Conservation (phyloP, 2,329 filamentous ascomycete species). For the Botrytis cinerea region DNA sequence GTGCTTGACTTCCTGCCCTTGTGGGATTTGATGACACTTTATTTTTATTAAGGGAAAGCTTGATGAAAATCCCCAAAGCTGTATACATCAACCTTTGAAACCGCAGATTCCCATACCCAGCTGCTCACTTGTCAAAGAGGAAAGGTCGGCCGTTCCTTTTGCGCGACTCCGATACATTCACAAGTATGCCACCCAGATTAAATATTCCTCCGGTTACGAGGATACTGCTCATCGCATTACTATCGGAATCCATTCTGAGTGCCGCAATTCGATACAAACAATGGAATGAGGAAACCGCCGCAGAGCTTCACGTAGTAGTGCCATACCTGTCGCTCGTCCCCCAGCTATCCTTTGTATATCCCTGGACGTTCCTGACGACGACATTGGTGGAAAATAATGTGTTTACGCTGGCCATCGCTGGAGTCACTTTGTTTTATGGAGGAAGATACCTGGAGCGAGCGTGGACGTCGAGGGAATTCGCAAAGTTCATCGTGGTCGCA, state of each 20-base stretch:
- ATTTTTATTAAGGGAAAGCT: conserved; percentile 10
- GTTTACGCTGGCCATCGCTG: conserved; percentile 78
- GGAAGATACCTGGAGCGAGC: conserved; percentile 94
- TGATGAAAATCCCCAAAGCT: conserved; percentile 6
- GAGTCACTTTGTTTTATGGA: conserved; percentile 81
- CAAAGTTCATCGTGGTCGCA: conserved; percentile 80
- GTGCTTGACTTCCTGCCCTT: not conserved
- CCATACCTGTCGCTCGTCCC: conserved; percentile 89
- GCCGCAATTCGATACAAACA: conserved; percentile 73
- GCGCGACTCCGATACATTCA: not conserved
- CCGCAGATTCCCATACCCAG: not conserved
- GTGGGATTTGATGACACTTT: conserved; percentile 6
- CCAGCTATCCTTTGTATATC: conserved; percentile 79
- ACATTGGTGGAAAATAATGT: conserved; percentile 92
- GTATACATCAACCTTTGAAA: conserved; percentile 27
- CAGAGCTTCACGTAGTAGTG: conserved; percentile 63
- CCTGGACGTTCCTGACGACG: conserved; percentile 87
- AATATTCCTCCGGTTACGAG: conserved; percentile 93
- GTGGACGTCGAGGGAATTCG: conserved; percentile 90
- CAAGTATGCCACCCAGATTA: conserved; percentile 73
- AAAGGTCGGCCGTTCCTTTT: not conserved
- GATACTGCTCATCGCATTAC: conserved; percentile 71
- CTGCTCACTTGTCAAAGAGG: not conserved
- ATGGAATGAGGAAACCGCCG: conserved; percentile 57
- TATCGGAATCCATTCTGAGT: conserved; percentile 80